These are phyloP conservation scores for Plenodomus biglobosus DNA, from an alignment of 2,329 filamentous ascomycete species.

Conservation along the genomic window DNA sequence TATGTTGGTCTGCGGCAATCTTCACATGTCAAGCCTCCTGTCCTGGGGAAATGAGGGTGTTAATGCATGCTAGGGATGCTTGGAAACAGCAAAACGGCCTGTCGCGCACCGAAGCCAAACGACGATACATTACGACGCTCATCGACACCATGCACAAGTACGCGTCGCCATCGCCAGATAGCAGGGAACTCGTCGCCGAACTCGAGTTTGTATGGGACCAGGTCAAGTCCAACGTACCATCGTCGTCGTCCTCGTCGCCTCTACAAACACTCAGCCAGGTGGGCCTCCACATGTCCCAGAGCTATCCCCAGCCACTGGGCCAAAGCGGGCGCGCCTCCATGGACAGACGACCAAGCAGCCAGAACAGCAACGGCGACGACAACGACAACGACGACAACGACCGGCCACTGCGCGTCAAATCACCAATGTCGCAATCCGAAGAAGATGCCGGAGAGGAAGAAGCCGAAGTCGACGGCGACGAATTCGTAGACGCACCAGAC, in stretches of 20 bases:
- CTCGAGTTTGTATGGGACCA: slow-evolving; percentile 99
- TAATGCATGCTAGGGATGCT: slow-evolving; percentile 65
- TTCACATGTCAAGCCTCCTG: neutral
- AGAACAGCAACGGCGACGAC: slow-evolving; percentile 6
- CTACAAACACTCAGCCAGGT: slow-evolving; percentile 36
- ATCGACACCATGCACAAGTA: slow-evolving; percentile 98
- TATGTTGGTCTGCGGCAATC: slow-evolving; percentile 38
- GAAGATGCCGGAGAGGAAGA: slow-evolving; percentile 54
- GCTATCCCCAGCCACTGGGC: slow-evolving; percentile 40
- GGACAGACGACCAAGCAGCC: slow-evolving; percentile 1
- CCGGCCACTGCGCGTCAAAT: slow-evolving; percentile 61
- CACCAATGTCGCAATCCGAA: slow-evolving; percentile 76
- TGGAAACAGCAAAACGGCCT: slow-evolving; percentile 88
- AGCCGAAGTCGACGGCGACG: slow-evolving; percentile 40
- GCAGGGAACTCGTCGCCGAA: slow-evolving; percentile 83
- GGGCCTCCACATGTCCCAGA: slow-evolving; percentile 34
- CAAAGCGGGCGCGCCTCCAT: slow-evolving; percentile 45
- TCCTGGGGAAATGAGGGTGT: neutral
- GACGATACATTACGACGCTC: slow-evolving; percentile 86
- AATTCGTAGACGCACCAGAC: slow-evolving; percentile 54
- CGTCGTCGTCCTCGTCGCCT: slow-evolving; percentile 56
- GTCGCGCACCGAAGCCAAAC: slow-evolving; percentile 88
- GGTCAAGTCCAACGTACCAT: slow-evolving; percentile 78
- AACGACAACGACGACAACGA: slow-evolving; percentile 22
- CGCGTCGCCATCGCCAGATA: slow-evolving; percentile 81